Conservation (phyloP, 768 basidiomycete genomes). For the Suillus tomentosus region DNA sequence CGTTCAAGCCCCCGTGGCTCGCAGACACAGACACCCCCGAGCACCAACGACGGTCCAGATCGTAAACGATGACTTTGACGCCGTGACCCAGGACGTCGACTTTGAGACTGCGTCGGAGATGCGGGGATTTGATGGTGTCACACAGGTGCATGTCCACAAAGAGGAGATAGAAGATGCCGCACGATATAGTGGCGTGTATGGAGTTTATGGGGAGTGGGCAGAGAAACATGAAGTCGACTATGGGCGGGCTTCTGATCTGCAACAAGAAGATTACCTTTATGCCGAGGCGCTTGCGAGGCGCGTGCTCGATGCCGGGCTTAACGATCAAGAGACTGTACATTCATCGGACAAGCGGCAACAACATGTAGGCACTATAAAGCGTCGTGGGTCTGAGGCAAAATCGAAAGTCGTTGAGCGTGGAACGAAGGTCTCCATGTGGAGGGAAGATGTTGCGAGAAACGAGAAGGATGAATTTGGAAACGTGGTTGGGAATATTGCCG, state of each 20-base stretch:
- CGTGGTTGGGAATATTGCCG: constrained; percentile 14
- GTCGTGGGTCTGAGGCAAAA: constrained; percentile 7
- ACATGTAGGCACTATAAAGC: constrained; percentile 20
- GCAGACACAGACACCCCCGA: constrained; percentile 23
- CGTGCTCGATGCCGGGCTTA: constrained; percentile 35
- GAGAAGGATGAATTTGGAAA: constrained; percentile 29
- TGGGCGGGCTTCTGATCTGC: constrained; percentile 28
- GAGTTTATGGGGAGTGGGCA: constrained; percentile 37
- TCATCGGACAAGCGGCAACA: constrained; percentile 17
- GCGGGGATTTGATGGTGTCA: constrained; percentile 25
- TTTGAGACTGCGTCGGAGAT: constrained; percentile 30
- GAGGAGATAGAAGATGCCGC: constrained; percentile 4
- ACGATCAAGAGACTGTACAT: constrained; percentile 24
- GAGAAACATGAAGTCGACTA: constrained; percentile 30
- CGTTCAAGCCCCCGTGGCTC: constrained; percentile 19
- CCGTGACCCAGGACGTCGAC: constrained; percentile 27
- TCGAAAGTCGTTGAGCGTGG: constrained; percentile 22
- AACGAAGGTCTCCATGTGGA: constrained; percentile 54
- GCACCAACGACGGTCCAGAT: constrained; percentile 36
- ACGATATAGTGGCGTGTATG: constrained; percentile 33
- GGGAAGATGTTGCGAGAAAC: constrained; percentile 52
- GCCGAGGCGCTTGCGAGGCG: constrained; percentile 37
- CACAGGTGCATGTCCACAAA: constrained; percentile 23
- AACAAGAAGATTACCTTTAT: constrained; percentile 17
- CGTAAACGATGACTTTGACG: constrained; percentile 33